A percentile compares a stretch with the other conserved stretches of the same genome.
These are phyloP conservation scores for Pouteria glomerata DNA, from an alignment of 148 eudicot genomes.

Conservation along the genomic window DNA sequence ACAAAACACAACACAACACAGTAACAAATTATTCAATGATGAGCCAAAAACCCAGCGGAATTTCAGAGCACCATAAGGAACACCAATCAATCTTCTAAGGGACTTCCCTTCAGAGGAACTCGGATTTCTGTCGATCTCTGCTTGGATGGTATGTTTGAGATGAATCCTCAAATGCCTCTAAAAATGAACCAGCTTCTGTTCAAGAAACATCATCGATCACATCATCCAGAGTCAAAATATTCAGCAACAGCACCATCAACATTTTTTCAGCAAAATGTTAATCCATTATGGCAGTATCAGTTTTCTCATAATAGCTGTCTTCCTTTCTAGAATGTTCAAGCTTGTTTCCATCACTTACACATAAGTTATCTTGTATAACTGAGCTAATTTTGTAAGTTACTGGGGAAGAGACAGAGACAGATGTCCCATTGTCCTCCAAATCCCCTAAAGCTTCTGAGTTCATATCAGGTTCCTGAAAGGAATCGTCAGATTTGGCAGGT, in stretches of 20 bases:
- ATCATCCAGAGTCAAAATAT: background rate
- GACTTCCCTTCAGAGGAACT: constrained; percentile 18
- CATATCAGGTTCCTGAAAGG: constrained; percentile 15
- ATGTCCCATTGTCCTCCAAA: constrained; percentile 24
- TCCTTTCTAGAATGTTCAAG: constrained; percentile 10
- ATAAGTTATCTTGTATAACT: constrained; percentile 8
- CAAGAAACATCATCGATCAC: background rate
- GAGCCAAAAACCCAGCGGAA: constrained; percentile 27
- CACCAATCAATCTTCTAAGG: constrained; percentile 25
- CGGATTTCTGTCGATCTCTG: constrained; percentile 1
- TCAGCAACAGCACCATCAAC: constrained; percentile 1
- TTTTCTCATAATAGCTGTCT: constrained; percentile 27
- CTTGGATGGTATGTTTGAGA: background rate
- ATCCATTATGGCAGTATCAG: constrained; percentile 17
- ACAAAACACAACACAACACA: too few species aligned
- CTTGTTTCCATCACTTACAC: constrained; percentile 24
- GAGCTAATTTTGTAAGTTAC: constrained; percentile 13
- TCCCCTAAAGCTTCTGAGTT: constrained; percentile 15
- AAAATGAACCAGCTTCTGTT: background rate
- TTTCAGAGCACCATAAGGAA: constrained; percentile 23
- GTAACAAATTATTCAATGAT: constrained; percentile 32
- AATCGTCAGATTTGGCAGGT: constrained; percentile 34
- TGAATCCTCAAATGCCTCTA: background rate
- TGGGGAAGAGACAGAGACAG: constrained; percentile 14
- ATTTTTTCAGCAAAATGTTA: constrained; percentile 11